Evolutionary conservation across 2,329 filamentous ascomycete genomes (phyloP), one percentile per base, ranked within the genome.

Genomic region (Aspergillus sclerotialis): DNA sequence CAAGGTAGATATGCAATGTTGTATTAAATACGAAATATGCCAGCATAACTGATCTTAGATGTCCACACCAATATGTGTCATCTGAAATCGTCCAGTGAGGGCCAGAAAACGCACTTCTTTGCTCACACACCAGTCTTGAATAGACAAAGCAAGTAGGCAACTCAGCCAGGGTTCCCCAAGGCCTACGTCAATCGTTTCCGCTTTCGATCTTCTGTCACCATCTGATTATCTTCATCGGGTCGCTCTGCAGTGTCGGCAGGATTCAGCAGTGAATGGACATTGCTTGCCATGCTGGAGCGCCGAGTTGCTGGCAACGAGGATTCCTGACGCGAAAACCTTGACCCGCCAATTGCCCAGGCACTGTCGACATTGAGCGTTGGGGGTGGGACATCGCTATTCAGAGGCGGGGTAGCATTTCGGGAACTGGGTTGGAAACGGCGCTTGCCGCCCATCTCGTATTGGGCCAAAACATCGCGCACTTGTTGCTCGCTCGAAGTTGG

Each of bases 231-330:
- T 52, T 82, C 78, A 29, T 79, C 78, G 13, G 76, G 73, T 38
- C 77, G 61, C 56, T 83, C 80, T 2, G 73, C 75, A 1, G 79
- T 82, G 45, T 82, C 78, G 10, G 79, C 76, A 5, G 80, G 80
- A 45, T 84, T 84, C 1, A 84, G 66, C 15, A 84, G 58, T 5
- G 73, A 78, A 53, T 81, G 77, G 14, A 81, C 75, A 46, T 80
- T 83, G 45, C 78, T 82, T 5, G 80, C 80, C 80, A 84, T 83
- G 50, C 79, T 83, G 16, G 76, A 79, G 40, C 80, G 69, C 35
- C 80, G 64, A 6, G 79, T 83, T n/a, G 76, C 76, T 3, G 80
- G 78, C 1, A 66, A 43, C 7, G 64, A 66, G 10, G 52, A 61
- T 37, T 63, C 61, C 18, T 63, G 56, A 9, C 58, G 59, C 25